Conservation (phyloP, 192 early-diverging fungal species). For the Radiomyces spectabilis region DNA sequence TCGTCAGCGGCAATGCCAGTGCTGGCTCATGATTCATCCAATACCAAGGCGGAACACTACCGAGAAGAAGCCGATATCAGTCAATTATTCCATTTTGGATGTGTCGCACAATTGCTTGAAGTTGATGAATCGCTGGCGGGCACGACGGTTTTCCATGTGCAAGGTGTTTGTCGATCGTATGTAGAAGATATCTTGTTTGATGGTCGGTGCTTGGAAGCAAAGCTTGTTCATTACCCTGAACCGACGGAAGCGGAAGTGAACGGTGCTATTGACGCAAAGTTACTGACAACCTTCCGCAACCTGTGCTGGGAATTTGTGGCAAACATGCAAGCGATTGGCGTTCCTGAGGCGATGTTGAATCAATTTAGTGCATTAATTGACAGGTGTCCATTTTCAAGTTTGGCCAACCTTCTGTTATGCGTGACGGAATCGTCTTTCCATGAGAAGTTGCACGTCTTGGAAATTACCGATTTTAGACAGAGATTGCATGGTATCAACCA, state of each 20-base stretch:
- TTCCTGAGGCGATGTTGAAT: conserved; percentile 47
- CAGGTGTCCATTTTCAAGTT: conserved; percentile 35
- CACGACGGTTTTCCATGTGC: conserved; percentile 44
- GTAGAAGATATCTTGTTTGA: conserved; percentile 39
- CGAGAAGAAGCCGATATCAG: background rate
- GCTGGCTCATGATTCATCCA: too few species aligned
- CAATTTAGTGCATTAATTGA: conserved; percentile 57
- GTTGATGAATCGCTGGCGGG: conserved; percentile 29
- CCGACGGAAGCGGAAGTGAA: background rate
- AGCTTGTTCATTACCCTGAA: conserved; percentile 40
- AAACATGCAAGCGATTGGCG: conserved; percentile 50
- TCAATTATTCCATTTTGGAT: conserved; percentile 36
- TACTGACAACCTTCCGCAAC: conserved; percentile 42
- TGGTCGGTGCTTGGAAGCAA: conserved; percentile 39
- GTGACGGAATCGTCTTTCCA: conserved; percentile 59
- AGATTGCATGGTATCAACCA: conserved; percentile 45
- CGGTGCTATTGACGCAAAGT: conserved; percentile 4
- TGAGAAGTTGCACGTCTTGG: conserved; percentile 60
- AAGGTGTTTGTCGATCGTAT: conserved; percentile 54
- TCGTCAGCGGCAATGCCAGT: too few species aligned
- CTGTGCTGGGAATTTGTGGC: conserved; percentile 37
- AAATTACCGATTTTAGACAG: conserved; percentile 38
- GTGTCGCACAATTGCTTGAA: conserved; percentile 38
- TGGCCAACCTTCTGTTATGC: conserved; percentile 58
- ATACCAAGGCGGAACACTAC: too few species aligned